phyloP scores from a whole-genome alignment of 306 rosid genomes.

The Lathyrus oleraceus region DNA sequence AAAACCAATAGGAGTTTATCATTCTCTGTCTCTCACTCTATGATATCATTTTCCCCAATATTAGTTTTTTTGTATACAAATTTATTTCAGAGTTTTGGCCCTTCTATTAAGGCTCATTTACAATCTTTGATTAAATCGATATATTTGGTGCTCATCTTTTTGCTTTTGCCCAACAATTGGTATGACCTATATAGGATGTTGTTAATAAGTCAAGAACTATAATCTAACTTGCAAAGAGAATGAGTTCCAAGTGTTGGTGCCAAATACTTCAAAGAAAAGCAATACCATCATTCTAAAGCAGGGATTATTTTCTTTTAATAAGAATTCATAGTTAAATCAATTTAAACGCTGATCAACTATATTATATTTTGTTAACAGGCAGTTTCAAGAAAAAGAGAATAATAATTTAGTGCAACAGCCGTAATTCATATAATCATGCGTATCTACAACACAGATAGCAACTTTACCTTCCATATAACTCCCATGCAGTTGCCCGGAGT shows the following conservation, averaged over 20 bases:
- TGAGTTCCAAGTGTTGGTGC: neutral
- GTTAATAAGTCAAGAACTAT: conserved; percentile 1
- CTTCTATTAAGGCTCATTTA: neutral
- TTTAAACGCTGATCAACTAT: conserved; percentile 8
- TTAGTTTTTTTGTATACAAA: neutral
- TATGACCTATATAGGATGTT: conserved; percentile 5
- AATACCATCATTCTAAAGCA: conserved; percentile 11
- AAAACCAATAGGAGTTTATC: conserved; percentile 6
- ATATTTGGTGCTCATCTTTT: conserved; percentile 3
- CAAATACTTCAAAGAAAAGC: conserved; percentile 11
- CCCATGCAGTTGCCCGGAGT: conserved; percentile 90
- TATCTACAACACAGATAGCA: conserved; percentile 21
- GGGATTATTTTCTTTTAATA: neutral
- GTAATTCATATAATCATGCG: conserved; percentile 3
- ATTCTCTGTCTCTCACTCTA: neutral
- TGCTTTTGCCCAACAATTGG: conserved; percentile 11
- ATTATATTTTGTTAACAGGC: neutral
- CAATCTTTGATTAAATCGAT: neutral
- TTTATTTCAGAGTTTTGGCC: conserved; percentile 13
- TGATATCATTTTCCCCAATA: neutral
- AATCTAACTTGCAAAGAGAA: conserved; percentile 10
- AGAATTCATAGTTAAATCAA: conserved; percentile 20
- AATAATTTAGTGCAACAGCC: neutral
- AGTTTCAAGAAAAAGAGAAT: conserved; percentile 25
- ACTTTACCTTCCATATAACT: conserved; percentile 85